These are phyloP conservation scores for Medicago ruthenica DNA, from an alignment of 306 rosid genomes.

Conservation along the genomic window DNA sequence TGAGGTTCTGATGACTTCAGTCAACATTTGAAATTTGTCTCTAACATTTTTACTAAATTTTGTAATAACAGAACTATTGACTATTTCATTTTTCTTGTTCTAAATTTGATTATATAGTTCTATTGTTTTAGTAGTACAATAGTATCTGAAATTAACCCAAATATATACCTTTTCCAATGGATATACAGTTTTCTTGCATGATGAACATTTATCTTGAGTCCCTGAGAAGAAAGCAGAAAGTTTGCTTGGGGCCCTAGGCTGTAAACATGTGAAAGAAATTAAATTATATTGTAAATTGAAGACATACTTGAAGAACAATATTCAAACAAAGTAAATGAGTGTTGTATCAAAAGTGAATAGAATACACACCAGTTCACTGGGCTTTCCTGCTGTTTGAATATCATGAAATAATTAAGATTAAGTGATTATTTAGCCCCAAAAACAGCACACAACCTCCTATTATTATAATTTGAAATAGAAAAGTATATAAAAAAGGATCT, in stretches of 20 bases:
- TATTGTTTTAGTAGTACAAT: no score
- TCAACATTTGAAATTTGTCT: no score
- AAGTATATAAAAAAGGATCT: background rate
- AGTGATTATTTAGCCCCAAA: constrained; percentile 29
- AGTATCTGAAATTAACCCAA: background rate
- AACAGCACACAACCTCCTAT: background rate
- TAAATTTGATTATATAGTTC: no score
- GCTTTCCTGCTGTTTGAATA: constrained; percentile 55
- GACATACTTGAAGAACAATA: background rate
- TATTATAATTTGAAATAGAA: background rate
- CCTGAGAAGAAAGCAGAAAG: constrained; percentile 74
- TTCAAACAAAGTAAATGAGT: background rate
- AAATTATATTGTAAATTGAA: background rate
- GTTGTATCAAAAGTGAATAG: background rate
- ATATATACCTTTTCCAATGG: constrained; percentile 73
- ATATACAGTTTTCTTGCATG: constrained; percentile 79
- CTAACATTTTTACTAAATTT: no score
- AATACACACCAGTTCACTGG: constrained; percentile 54
- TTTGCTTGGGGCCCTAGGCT: constrained; percentile 72
- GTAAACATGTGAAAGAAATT: constrained; percentile 14
- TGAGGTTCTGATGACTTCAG: no score
- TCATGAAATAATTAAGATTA: constrained; percentile 36
- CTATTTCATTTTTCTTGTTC: no score
- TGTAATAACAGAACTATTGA: no score
- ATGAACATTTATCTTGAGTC: constrained; percentile 82